These are phyloP conservation scores for Styphnolobium japonicum DNA, from an alignment of 306 rosid genomes.

Conservation along the genomic window DNA sequence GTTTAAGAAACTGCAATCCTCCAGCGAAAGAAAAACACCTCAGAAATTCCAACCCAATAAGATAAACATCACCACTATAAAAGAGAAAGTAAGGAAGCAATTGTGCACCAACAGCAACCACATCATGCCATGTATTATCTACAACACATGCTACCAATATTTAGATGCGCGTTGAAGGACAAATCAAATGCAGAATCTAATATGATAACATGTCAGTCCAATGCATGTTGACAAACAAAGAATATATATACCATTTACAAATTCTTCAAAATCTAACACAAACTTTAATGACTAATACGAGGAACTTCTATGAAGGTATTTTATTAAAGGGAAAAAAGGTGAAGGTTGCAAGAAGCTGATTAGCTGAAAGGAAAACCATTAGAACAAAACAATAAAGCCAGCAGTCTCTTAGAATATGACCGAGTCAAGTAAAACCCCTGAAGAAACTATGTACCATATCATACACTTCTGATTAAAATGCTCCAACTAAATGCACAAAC, in stretches of 20 bases:
- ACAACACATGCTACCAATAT: neutral
- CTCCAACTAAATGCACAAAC: constrained; percentile 10
- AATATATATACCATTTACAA: neutral
- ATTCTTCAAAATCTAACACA: neutral
- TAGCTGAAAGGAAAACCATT: constrained; percentile 3
- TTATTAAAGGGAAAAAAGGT: neutral
- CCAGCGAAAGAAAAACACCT: constrained; percentile 29
- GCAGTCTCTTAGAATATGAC: neutral
- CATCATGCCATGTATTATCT: neutral
- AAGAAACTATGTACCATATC: neutral
- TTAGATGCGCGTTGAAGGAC: constrained; percentile 11
- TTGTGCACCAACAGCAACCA: neutral
- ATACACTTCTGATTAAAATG: neutral
- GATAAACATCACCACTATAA: constrained; percentile 9
- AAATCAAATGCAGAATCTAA: neutral
- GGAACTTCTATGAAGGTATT: neutral
- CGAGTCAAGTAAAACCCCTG: neutral
- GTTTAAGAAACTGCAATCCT: constrained; percentile 75
- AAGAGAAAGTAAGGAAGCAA: constrained; percentile 10
- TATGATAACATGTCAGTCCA: too few relatives aligned
- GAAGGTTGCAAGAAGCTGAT: neutral
- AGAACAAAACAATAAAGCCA: neutral
- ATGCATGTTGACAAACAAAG: neutral
- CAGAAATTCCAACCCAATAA: constrained; percentile 29
- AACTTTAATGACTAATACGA: neutral